Conservation (phyloP, 2,329 filamentous ascomycete genomes). For the Aspergillus sp. region DNA sequence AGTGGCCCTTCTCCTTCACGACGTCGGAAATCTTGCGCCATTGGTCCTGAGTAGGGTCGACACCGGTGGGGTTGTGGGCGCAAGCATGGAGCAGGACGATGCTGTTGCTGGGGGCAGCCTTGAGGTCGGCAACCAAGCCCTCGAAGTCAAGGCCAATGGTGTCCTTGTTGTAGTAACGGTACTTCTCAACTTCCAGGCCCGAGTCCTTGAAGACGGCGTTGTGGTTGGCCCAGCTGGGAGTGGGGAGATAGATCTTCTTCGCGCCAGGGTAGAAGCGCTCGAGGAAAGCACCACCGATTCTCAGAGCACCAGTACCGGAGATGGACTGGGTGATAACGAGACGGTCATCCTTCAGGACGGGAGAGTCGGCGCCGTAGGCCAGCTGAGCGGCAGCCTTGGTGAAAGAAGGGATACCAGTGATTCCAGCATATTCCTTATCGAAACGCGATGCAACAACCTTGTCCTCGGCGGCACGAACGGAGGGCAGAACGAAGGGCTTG, state of each 20-base stretch:
- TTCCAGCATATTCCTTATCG: slow-evolving; percentile 98
- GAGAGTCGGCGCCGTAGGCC: slow-evolving; percentile 81
- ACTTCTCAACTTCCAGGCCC: slow-evolving; percentile 86
- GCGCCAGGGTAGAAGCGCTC: slow-evolving; percentile 84
- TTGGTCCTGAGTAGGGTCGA: slow-evolving; percentile 88
- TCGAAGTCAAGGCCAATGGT: slow-evolving; percentile 98
- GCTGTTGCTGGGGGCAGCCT: slow-evolving; percentile 80
- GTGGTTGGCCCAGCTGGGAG: slow-evolving; percentile 97
- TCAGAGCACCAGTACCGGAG: slow-evolving; percentile 92
- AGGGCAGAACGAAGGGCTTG: slow-evolving; percentile 96
- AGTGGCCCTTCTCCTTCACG: slow-evolving; percentile 84
- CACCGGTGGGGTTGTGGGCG: slow-evolving; percentile 95
- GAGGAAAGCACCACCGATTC: slow-evolving; percentile 92
- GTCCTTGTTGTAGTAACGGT: slow-evolving; percentile 98
- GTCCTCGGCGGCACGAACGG: slow-evolving; percentile 84
- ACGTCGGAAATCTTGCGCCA: slow-evolving; percentile 87
- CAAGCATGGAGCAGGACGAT: slow-evolving; percentile 94
- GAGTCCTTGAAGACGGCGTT: slow-evolving; percentile 93
- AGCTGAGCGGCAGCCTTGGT: slow-evolving; percentile 87
- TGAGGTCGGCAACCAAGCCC: slow-evolving; percentile 86
- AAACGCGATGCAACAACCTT: slow-evolving; percentile 74
- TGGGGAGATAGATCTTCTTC: slow-evolving; percentile 97
- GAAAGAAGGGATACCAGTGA: slow-evolving; percentile 93
- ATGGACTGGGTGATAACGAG: slow-evolving; percentile 96
- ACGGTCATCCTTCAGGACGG: slow-evolving; percentile 70